A percentile compares a stretch with the other conserved stretches of the same genome.
phyloP scores from a whole-genome alignment of 2,329 filamentous ascomycete genomes.

The Elsinoe perseae region DNA sequence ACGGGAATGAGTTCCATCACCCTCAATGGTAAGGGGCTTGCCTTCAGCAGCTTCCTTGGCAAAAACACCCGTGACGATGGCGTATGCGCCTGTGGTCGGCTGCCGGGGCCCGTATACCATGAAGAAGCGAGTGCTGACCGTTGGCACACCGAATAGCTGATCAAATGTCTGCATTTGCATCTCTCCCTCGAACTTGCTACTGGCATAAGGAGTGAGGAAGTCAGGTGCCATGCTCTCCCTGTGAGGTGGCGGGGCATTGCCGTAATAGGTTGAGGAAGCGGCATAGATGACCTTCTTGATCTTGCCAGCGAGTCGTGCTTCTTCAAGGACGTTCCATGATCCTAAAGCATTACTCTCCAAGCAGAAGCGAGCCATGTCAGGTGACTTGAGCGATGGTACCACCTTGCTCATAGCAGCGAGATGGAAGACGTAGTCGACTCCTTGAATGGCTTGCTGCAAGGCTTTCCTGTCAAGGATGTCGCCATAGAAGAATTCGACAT shows the following conservation, averaged over 20 bases:
- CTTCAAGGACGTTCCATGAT: neutral
- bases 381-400: neutral
- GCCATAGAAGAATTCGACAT: constrained; percentile 1
- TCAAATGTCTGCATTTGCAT: neutral
- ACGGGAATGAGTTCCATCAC: neutral
- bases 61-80: neutral
- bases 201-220: neutral
- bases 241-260: neutral
- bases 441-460: neutral
- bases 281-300: constrained; percentile 4
- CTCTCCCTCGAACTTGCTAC: neutral
- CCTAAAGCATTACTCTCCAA: neutral
- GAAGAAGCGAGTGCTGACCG: neutral
- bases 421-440: neutral
- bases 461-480: neutral
- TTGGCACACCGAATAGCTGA: neutral
- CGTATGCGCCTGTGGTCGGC: neutral
- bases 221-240: neutral
- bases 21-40: neutral
- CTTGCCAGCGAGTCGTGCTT: neutral
- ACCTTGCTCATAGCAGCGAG: constrained; percentile 2
- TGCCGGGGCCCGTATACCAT: neutral
- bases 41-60: constrained; percentile 1
- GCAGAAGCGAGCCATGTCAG: neutral
- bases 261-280: neutral